Base-by-base conservation (phyloP, 2,329 filamentous ascomycete genomes). In the Aspergillus sp. region DNA sequence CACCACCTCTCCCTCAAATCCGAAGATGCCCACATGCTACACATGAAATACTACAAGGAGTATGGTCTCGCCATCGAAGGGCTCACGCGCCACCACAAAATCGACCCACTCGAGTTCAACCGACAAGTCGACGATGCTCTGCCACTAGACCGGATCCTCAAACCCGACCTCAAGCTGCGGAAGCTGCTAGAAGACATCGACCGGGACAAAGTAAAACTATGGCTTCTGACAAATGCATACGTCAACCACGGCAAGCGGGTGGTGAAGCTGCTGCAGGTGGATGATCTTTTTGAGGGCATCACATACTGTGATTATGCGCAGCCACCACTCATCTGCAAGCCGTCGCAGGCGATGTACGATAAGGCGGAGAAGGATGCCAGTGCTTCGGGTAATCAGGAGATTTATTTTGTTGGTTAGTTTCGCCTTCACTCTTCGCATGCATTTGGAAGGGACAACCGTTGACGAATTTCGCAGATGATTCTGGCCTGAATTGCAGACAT, bases 41-140 rank as follows among this genome's bases (percentile, higher is more conserved):
- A 98, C 75, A 82, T 86, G 73, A 90, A 93, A 67, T 99, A 99
- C 80, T 99, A 98, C 79, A 89, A 87, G 69, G 92, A 90, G 73
- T 99, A 99, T 73, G 95, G 96, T 30, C 85, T 99, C n/a, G 95
- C 95, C 30, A 96, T 99, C 63, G 92, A 98, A 77, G 95, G 95
- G 1, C 83, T 99, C 1, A 91, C 96, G 39, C 87, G 91, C 9
- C 90, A 97, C 76, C 95, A 99, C 79, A 87, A 96, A 75, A 96
- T 99, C 67, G 91, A 98, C 69, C 90, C 95, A 1, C 81, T 99
- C 5, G 92, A 96, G 55, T 99, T 98, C 80, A 99, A 99, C 74
- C 78, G 84, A 63, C 89, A 96, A 75, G 95, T 99, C 12, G 95
- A 99, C 71, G 95, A 99, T 73, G 95, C 95, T 3, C 78, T 99